Base-by-base conservation (phyloP, 1,139 yeast genomes). In the Suhomyces coccinellae region DNA sequence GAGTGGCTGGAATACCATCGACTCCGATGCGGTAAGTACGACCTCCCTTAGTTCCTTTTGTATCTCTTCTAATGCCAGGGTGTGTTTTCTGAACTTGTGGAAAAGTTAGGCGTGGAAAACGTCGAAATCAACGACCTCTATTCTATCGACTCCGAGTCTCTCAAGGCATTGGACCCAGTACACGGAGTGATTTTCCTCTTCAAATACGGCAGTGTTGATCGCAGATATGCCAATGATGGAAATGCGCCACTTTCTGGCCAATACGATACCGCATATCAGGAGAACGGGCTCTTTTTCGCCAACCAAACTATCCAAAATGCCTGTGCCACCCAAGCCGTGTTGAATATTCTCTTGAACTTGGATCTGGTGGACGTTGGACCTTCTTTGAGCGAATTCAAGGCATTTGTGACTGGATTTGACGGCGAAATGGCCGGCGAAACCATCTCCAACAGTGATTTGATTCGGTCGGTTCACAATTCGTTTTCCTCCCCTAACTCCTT, bases 291-390 rank as follows among this genome's bases (percentile, higher is more conserved):
- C 11, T 83, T 82, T 59, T 84, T 84, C 58, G 88, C 88, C 6
- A 75, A 75, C 45, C 90, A 84, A 59, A 78, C 80, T 31, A 81
- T 83, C 42, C 83, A 81, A 53, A 82, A 84, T 57, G 88, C 90
- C 1, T 84, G 90, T 62, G 90, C 86, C n/a, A 84, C 90, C 1
- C 87, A 81, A 56, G 90, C 90, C 0, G 83, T 84, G n/a, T 65
- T 84, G 46, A 81, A 83, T 47, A 63, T 82, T 11, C 63, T 84
- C 43, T 58, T 84, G 49, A 72, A 74, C 46, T 59, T 60, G 33
- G 69, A 67, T 15, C 63, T 59, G 3, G 51, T 80, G 14, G 69
- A 72, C 1, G 49, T 83, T 7, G 89, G 90, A 0, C 62, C 66
- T 0, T 81, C 77, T 38, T 63, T 84, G 44, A 31, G 53, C 4